Conservation (phyloP, 2,329 filamentous ascomycete genomes). For the Penicillium nordicum region DNA sequence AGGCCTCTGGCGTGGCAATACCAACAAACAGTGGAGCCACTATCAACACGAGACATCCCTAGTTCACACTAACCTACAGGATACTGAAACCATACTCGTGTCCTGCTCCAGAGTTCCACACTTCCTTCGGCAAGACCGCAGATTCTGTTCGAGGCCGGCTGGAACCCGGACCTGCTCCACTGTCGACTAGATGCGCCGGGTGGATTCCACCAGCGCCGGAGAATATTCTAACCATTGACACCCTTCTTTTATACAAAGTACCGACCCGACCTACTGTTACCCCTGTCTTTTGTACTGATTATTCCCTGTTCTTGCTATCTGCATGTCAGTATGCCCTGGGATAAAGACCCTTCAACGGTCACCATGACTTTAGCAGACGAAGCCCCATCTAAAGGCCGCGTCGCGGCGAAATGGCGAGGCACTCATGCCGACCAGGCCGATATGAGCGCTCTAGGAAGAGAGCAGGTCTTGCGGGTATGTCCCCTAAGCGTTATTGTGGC, state of each 20-base stretch:
- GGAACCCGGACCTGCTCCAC: background rate
- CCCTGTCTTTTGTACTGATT: background rate
- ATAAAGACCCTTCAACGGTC: slow-evolving; percentile 2
- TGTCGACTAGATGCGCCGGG: background rate
- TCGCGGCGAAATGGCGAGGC: background rate
- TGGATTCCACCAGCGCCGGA: background rate
- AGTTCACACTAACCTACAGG: background rate
- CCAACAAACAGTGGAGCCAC: background rate
- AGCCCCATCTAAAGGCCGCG: background rate
- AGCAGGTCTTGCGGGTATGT: slow-evolving; percentile 40
- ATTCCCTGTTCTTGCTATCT: background rate
- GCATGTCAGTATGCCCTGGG: background rate
- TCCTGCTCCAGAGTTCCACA: background rate
- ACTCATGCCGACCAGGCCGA: slow-evolving; percentile 31
- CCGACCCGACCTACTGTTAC: background rate
- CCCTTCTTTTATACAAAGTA: background rate
- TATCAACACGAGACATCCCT: slow-evolving; percentile 3
- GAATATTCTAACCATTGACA: background rate
- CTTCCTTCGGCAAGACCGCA: background rate
- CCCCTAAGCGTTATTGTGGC: background rate
- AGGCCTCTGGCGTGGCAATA: background rate
- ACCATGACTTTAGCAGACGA: background rate
- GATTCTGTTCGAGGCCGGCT: background rate
- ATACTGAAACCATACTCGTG: background rate
- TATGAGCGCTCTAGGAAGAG: slow-evolving; percentile 38